Base-by-base conservation (phyloP, 768 basidiomycete genomes). In the Gymnopilus dilepis region DNA sequence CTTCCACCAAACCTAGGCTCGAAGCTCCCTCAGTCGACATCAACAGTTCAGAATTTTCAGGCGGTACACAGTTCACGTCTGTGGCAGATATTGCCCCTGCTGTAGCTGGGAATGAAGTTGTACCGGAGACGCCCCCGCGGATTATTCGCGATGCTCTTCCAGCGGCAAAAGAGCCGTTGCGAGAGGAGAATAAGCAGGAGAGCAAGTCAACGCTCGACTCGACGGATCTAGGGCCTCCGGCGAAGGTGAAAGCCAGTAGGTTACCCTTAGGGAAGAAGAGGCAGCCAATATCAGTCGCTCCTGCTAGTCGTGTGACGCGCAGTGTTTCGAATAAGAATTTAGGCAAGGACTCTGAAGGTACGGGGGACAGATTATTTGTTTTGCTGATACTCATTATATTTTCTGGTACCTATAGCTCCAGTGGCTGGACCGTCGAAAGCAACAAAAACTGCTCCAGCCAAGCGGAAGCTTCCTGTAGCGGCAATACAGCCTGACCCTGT, bases 241-340 rank as follows among this genome's bases (percentile, higher is more conserved):
- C 56, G 1, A 61, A 34, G 41, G 47, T 50, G 21, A 38, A 22
- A 33, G 52, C 37, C 28, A 65, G 62, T 37, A 73, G 68, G 57
- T 24, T 67, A 13, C 62, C 67, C 43, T 41, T 63, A 4, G 69
- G 66, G n/a, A 72, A 72, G 58, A 76, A 74, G 58, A 65, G 72
- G 45, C 59, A 70, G 24, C 70, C 74, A 30, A 59, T 64, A 9
- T 52, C 69, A n/a, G 62, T 68, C 17, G 55, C 66, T 21, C 58
- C 69, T 22, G 66, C 68, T 9, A 61, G 60, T 55, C 74, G 77
- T 21, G 70, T 77, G 28, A 79, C 79, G 12, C 74, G 79, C 38
- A 80, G 79, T 60, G 62, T 62, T 11, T 69, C 65, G 15, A 74
- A 66, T 62, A 67, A 70, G 61, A 73, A 72, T 34, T 65, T 64